Conservation (phyloP, 2,329 filamentous ascomycete species). For the Hypoxylon sp. region DNA sequence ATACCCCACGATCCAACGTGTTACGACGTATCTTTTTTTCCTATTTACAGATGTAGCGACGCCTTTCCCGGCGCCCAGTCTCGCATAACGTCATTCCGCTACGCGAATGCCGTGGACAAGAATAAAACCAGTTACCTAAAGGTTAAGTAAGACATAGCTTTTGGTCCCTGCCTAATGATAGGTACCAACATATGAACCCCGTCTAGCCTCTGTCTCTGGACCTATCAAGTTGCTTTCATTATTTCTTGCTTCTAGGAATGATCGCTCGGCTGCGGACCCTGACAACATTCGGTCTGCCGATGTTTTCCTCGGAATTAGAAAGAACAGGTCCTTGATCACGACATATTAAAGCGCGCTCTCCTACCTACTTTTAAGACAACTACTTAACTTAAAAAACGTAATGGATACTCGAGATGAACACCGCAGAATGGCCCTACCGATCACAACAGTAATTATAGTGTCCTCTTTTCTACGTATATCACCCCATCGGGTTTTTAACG, state of each 20-base stretch:
- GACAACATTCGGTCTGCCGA: conserved; percentile 20
- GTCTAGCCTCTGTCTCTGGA: conserved; percentile 10
- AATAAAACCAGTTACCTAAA: conserved; percentile 42
- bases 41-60: conserved; percentile 35
- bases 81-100: conserved; percentile 42
- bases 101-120: conserved; percentile 38
- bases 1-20: conserved; percentile 45
- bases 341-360: conserved; percentile 17
- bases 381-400: neutral
- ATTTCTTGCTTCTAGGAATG: conserved; percentile 10
- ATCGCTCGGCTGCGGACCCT: conserved; percentile 21
- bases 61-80: conserved; percentile 35
- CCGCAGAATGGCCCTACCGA: neutral
- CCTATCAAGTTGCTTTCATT: conserved; percentile 31
- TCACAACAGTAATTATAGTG: neutral
- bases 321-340: conserved; percentile 22
- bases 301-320: conserved; percentile 20
- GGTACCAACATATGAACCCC: conserved; percentile 25
- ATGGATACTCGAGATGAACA: conserved; percentile 11
- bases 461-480: neutral
- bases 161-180: conserved; percentile 25
- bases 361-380: neutral
- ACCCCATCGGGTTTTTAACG: neutral
- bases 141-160: conserved; percentile 44
- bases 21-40: conserved; percentile 41